Conservation (phyloP, 2,329 filamentous ascomycete genomes). For the Fusarium duplospermum region DNA sequence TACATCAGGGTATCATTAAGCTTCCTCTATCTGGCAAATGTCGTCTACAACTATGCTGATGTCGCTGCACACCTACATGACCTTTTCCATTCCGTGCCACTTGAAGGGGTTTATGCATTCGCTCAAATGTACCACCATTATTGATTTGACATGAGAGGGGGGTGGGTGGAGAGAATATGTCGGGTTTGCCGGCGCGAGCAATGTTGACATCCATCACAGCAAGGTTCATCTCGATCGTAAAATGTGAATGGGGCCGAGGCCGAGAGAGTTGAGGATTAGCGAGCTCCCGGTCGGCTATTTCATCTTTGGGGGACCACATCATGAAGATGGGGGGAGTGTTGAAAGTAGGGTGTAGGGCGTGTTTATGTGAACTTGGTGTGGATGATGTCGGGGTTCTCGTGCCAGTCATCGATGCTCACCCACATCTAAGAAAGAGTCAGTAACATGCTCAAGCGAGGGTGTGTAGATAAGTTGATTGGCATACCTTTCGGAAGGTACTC, state of each 20-base stretch:
- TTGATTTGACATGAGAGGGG: neutral
- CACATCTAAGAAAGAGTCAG: constrained; percentile 79
- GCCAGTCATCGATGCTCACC: constrained; percentile 99
- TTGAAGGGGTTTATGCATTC: constrained; percentile 18
- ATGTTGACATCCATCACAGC: constrained; percentile 25
- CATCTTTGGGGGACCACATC: constrained; percentile 22
- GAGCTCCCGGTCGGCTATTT: constrained; percentile 15
- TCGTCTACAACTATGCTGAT: constrained; percentile 36
- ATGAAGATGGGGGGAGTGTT: constrained; percentile 17
- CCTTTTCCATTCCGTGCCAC: constrained; percentile 32
- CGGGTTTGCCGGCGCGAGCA: constrained; percentile 14
- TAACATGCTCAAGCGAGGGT: neutral
- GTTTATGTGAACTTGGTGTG: constrained; percentile 93
- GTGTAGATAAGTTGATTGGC: constrained; percentile 38
- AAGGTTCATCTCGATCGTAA: constrained; percentile 38
- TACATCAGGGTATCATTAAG: constrained; percentile 56
- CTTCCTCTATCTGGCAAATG: constrained; percentile 47
- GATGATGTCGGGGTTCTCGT: constrained; percentile 99
- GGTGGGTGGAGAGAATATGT: constrained; percentile 15
- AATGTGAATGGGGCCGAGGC: constrained; percentile 9
- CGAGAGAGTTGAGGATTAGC: neutral
- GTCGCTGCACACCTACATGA: constrained; percentile 25
- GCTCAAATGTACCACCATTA: constrained; percentile 24
- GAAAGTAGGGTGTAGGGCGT: neutral
- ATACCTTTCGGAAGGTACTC: constrained; percentile 97